These are phyloP conservation scores for Microbotryum scabiosae DNA, from an alignment of 1,284 basidiomycete genomes.

Conservation along the genomic window DNA sequence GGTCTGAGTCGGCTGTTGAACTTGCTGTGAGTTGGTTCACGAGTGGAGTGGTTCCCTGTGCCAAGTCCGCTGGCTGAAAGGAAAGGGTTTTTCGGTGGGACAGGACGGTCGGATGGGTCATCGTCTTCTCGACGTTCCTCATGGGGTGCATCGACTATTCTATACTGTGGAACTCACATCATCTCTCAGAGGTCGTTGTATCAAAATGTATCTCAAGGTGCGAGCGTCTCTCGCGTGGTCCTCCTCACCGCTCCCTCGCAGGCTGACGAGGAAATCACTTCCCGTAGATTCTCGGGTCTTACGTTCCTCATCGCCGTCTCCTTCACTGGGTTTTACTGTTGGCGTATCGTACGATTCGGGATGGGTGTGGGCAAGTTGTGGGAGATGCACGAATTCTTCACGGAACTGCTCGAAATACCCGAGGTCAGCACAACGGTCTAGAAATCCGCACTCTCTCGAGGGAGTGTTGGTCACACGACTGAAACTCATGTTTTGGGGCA, in stretches of 20 bases:
- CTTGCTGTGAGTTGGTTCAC: slow-evolving; percentile 61
- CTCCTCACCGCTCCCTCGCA: neutral
- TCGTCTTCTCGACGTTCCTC: slow-evolving; percentile 91
- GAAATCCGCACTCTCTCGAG: neutral
- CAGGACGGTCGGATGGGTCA: slow-evolving; percentile 94
- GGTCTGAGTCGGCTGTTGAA: slow-evolving; percentile 77
- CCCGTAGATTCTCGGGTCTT: slow-evolving; percentile 61
- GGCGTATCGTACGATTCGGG: slow-evolving; percentile 47
- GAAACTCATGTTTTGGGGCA: slow-evolving; percentile 43
- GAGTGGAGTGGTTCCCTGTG: neutral
- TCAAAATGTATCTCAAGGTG: slow-evolving; percentile 70
- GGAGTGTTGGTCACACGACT: neutral
- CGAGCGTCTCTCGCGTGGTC: slow-evolving; percentile 29
- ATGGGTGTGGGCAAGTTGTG: slow-evolving; percentile 59
- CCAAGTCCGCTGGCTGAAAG: too few species aligned
- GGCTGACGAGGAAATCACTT: neutral
- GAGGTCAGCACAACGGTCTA: slow-evolving; percentile 42
- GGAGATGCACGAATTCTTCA: slow-evolving; percentile 84
- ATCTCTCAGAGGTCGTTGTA: slow-evolving; percentile 70
- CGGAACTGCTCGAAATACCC: slow-evolving; percentile 50
- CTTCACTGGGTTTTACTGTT: slow-evolving; percentile 69
- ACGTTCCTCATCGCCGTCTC: slow-evolving; percentile 67
- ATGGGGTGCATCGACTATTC: slow-evolving; percentile 90
- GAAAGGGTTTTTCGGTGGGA: neutral
- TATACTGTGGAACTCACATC: slow-evolving; percentile 48